These are phyloP conservation scores for Dentiscutata heterogama DNA, from an alignment of 371 early-diverging fungal species.

Conservation along the genomic window DNA sequence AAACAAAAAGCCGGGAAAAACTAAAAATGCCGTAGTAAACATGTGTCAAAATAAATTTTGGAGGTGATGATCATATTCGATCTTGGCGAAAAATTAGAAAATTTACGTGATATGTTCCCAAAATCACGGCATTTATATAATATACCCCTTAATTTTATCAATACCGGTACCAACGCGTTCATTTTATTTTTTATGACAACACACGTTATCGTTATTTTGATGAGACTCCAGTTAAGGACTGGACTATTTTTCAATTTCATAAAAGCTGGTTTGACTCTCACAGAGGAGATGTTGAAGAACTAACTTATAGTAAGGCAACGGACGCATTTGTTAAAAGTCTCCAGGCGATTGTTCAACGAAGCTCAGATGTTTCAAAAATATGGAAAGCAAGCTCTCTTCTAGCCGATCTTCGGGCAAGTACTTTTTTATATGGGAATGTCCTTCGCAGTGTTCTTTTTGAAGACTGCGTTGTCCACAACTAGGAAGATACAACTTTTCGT, in stretches of 20 bases:
- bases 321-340: conserved; percentile 29
- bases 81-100: too few species aligned
- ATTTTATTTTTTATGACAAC: too few species aligned
- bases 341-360: background rate
- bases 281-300: conserved; percentile 17
- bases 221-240: conserved; percentile 21
- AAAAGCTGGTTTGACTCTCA: conserved; percentile 19
- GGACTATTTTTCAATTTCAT: conserved; percentile 20
- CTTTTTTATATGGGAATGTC: background rate
- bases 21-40: too few species aligned
- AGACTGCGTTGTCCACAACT: conserved; percentile 11
- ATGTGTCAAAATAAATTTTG: too few species aligned
- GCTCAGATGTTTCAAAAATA: conserved; percentile 9
- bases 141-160: too few species aligned
- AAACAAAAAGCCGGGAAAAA: too few species aligned
- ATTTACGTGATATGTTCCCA: too few species aligned
- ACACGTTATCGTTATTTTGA: conserved; percentile 21
- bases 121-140: too few species aligned
- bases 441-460: background rate
- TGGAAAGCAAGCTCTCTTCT: conserved; percentile 9
- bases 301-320: conserved; percentile 21
- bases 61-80: too few species aligned
- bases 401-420: background rate
- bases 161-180: too few species aligned
- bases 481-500: conserved; percentile 15